Base-by-base conservation (phyloP, 768 basidiomycete species). In the Termitomyces heimii region DNA sequence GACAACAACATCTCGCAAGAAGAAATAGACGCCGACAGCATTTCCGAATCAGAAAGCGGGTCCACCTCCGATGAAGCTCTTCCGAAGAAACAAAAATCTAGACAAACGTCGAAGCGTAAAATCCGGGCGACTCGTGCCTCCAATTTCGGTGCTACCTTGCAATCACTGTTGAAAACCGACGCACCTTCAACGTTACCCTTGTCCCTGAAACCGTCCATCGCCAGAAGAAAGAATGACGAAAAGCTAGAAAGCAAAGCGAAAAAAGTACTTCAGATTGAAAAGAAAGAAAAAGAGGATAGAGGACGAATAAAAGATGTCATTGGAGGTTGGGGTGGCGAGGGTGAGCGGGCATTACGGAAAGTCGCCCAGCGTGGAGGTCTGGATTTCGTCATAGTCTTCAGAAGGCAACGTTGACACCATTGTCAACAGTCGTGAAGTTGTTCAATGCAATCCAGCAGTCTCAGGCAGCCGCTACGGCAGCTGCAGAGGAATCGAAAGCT, bases 381-480 rank as follows among this genome's bases (percentile, higher is more conserved):
- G 81, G 64, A 39, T 44, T 58, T 31, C 22, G 5, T 6, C 3
- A 16, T 58, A 37, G 28, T 53, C 24, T 48, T 16, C 32, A 47
- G 8, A 13, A 26, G 13, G 10, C 24, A 57, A 51, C 42, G 53
- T 34, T 62, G 35, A n/a, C 48, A 20, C 28, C 16, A 20, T 20
- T n/a, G 24, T 47, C 43, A 28, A 20, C 37, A 82, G 92, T 94
- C 46, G 90, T 94, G n/a, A 84, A 88, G 65, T 74, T 94, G 16
- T 94, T 94, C 75, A 94, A 94, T 63, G 84, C 81, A 4, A 89
- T 94, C 49, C 92, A 93, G 60, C 88, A 90, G 61, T 86, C 89
- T 20, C 92, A 94, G 64, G 73, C 78, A 28, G 79, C 77, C 13
- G 75, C 81, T 1, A 68, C 77, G 10, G 76, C 69, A 5, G 78